phyloP scores from a whole-genome alignment of 148 eudicot species.

The Persicaria maculosa region DNA sequence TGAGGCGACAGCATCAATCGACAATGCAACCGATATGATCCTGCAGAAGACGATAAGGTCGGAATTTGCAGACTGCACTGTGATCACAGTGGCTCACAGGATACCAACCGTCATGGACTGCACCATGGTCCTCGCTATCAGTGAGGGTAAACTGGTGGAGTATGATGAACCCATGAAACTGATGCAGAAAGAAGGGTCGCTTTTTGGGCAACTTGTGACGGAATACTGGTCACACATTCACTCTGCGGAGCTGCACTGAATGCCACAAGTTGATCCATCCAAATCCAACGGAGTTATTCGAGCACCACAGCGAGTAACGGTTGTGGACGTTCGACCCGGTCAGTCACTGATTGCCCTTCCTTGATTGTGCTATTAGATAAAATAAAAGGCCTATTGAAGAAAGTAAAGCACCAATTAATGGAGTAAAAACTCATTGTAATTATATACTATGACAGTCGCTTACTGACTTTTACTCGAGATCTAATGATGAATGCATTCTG shows the following conservation, averaged over 20 bases:
- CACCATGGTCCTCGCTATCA: constrained; percentile 78
- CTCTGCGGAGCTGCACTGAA: constrained; percentile 48
- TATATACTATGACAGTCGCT: no score
- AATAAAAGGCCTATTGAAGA: no score
- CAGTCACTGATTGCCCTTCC: no score
- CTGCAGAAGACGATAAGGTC: constrained; percentile 70
- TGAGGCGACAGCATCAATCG: constrained; percentile 93
- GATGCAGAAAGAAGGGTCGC: constrained; percentile 64
- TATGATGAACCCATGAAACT: constrained; percentile 76
- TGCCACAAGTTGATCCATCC: not conserved
- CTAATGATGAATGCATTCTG: no score
- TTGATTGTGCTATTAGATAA: no score
- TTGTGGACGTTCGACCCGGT: no score
- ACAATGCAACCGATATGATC: constrained; percentile 73
- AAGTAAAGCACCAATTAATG: no score
- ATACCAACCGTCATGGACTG: constrained; percentile 95
- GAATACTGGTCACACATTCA: constrained; percentile 89
- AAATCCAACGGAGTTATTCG: no score
- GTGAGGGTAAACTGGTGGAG: constrained; percentile 76
- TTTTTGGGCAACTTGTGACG: constrained; percentile 72
- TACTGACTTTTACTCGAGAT: no score
- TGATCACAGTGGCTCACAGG: constrained; percentile 89
- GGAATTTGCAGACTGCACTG: constrained; percentile 78
- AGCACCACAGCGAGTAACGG: no score
- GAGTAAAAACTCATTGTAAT: no score